Base-by-base conservation (phyloP, 2,329 filamentous ascomycete genomes). In the Leptographium lundbergii region DNA sequence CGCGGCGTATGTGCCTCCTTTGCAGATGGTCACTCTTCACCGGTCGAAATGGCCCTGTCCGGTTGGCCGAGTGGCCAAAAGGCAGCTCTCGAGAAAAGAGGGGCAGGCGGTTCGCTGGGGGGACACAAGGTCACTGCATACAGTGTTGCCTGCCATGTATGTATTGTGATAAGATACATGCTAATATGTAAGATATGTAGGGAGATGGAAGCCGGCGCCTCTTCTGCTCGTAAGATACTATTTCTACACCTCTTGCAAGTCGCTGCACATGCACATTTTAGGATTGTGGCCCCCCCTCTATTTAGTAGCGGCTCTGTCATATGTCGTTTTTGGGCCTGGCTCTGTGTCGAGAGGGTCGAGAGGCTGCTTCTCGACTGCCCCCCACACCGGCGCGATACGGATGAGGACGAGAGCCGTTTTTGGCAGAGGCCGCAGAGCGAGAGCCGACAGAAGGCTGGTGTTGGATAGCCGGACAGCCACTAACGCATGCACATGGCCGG, bases 31-130 rank as follows among this genome's bases (percentile, higher is more conserved):
- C 51, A 47, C 39, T n/a, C 29, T 34, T 58, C 50, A 58, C 51
- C 57, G 57, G 57, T 48, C 50, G 51, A 54, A 54, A 58, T n/a
- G 36, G 22, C 6, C n/a, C 11, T 19, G 51, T 58, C 57, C 51
- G 57, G 57, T 54, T 51, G 52, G 57, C 29, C 13, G 29, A 19
- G 22, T 24, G n/a, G 32, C 6, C 27, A 11, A 10, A 1, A 13
- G n/a, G 32, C 50, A n/a, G 51, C 29, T 54, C 19, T 29, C 17
- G 52, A 39, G 47, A 54, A 55, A 55, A 55, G 54, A 45, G 36
- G 54, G 54, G 54, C 24, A 14, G 17, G 54, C 54, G 36, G 54
- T 19, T 55, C 36, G 54, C 34, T 55, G 25, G 54, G 29, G 53
- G 14, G 19, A 45, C 22, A 55, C 22, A 27, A 45, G 24, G 36